A percentile compares a stretch with the other conserved stretches of the same genome.
Evolutionary conservation across 345 rosid genomes (phyloP).

Genomic region (Brassica nigra): DNA sequence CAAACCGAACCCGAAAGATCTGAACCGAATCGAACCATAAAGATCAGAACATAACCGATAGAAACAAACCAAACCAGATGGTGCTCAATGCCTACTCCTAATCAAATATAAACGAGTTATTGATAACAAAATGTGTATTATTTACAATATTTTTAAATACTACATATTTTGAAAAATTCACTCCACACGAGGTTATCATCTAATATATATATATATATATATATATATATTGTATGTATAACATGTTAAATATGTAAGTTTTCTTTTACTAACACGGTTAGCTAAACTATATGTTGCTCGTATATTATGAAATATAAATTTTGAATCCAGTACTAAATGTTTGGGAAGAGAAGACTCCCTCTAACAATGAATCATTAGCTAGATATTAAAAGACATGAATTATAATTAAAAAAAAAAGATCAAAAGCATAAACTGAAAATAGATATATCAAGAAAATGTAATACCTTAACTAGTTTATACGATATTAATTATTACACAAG

Average conservation of each 20-base stretch:
- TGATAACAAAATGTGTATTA: too few relatives aligned
- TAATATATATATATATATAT: too few relatives aligned
- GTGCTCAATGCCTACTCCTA: too few relatives aligned
- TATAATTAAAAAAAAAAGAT: too few relatives aligned
- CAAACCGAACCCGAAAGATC: too few relatives aligned
- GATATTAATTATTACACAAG: not conserved
- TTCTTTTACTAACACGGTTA: not conserved
- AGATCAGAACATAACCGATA: too few relatives aligned
- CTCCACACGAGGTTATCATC: too few relatives aligned
- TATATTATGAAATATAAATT: not conserved
- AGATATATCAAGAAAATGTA: not conserved
- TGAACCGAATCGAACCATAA: too few relatives aligned
- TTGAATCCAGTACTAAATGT: not conserved
- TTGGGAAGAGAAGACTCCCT: not conserved
- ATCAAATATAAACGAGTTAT: too few relatives aligned
- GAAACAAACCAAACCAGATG: too few relatives aligned
- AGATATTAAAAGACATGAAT: not conserved
- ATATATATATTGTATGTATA: not conserved
- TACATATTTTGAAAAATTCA: too few relatives aligned
- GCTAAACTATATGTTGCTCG: not conserved
- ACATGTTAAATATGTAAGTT: not conserved
- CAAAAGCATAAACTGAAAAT: not conserved
- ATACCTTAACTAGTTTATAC: slow-evolving; percentile 5
- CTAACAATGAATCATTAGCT: not conserved
- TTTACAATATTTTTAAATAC: too few relatives aligned